Evolutionary conservation across 345 rosid genomes (phyloP), one percentile per base, ranked within the genome.

Genomic region (Trapa bicornis): DNA sequence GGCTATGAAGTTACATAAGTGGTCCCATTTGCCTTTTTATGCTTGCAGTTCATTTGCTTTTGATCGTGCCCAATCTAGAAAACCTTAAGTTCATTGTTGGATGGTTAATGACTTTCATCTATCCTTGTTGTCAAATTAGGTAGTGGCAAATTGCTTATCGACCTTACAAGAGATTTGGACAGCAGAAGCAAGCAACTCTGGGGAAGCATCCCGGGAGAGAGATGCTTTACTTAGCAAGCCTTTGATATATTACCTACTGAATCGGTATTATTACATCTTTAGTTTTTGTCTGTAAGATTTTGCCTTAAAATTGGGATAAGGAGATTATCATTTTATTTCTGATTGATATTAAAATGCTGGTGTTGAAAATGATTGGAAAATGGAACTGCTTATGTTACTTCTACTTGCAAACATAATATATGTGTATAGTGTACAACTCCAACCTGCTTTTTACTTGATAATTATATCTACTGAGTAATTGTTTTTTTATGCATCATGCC

Each of bases 81-180:
- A 17, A 4, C 22, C 22, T 50, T 41, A 41, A 5, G 3, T 17
- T 50, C 56, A 50, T 10, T 39, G 13, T 16, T 39, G 15, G 58
- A 22, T n/a, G 65, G 39, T 62, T 14, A 47, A 47, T 66, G 37
- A 66, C 33, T 48, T 38, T 66, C 57, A 42, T 47, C 39, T 67
- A 56, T 37, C 50, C 58, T 67, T 35, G 45, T 61, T 54, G 29
- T 52, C 39, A 61, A 36, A 37, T 58, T 73, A 94, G 99, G 95
- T 94, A 66, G 89, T 94, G 70, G 96, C 95, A 61, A 91, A 86
- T 72, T 91, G 99, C 79, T 81, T 94, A 69, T 80, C 84, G 72
- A 83, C 96, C 58, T 80, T 94, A 72, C 96, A 94, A 94, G 99
- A 94, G 81, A 91, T 91, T 69, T 94, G 97, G 96, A 86, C 81